Evolutionary conservation across 2,329 filamentous ascomycete genomes (phyloP).

Genomic region (Epichloe elymi): DNA sequence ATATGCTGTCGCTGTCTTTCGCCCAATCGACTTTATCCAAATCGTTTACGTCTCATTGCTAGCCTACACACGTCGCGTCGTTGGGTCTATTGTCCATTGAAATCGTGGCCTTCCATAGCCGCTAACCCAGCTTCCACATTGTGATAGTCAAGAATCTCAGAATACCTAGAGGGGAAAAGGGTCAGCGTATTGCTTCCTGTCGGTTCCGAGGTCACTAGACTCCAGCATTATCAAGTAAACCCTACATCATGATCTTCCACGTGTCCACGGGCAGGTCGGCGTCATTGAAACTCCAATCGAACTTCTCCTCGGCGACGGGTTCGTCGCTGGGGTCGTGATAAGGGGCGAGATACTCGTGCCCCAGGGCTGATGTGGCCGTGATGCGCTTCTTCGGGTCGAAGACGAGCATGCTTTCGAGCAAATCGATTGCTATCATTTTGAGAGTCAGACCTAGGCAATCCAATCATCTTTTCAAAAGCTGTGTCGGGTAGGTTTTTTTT

Average conservation of each 20-base stretch:
- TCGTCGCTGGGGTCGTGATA: conserved; percentile 98
- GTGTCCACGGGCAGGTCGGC: conserved; percentile 93
- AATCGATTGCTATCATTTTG: conserved; percentile 59
- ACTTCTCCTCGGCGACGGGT: conserved; percentile 90
- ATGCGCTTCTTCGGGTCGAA: conserved; percentile 97
- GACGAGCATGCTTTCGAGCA: conserved; percentile 92
- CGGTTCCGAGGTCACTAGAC: background rate
- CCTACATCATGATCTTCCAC: conserved; percentile 99
- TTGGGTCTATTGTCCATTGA: conserved; percentile 21
- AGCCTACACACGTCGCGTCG: background rate
- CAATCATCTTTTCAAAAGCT: background rate
- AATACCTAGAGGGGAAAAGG: conserved; percentile 62
- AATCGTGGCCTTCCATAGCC: conserved; percentile 25
- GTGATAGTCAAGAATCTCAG: conserved; percentile 96
- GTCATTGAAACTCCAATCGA: conserved; percentile 99
- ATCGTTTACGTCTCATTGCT: conserved; percentile 4
- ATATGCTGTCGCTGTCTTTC: conserved; percentile 5
- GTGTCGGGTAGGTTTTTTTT: conserved; percentile 11
- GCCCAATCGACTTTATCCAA: conserved; percentile 2
- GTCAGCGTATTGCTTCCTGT: background rate
- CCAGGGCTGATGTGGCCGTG: conserved; percentile 71
- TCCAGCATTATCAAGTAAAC: background rate
- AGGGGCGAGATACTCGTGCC: conserved; percentile 85
- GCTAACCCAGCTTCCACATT: conserved; percentile 56
- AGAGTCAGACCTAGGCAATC: background rate